Base-by-base conservation (phyloP, 768 basidiomycete species). In the Asterophora parasitica region DNA sequence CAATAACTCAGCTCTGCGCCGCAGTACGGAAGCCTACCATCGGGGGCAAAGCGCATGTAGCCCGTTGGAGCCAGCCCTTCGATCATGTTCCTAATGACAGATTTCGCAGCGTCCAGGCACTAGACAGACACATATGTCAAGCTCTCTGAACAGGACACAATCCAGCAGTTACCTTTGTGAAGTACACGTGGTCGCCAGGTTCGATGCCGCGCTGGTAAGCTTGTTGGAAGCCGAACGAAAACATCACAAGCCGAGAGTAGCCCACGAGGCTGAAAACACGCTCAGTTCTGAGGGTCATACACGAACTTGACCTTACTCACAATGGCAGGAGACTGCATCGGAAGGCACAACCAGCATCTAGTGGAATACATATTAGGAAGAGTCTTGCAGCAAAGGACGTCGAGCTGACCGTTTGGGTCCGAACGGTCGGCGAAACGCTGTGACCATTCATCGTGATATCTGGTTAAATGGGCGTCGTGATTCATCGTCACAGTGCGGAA, bases 141-240 rank as follows among this genome's bases (percentile, higher is more conserved):
- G 12, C 33, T 8, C 26, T 50, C 30, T 15, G 35, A 19, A 17
- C 12, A 19, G 4, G 1, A 44, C 46, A 15, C 9, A 32, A 30
- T 43, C 36, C 23, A 23, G 6, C 23, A 3, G 23, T 50, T 70
- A 83, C 88, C 73, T 81, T 84, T 46, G 71, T 76, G 52, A 89
- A 81, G 62, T 85, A 85, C 16, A 88, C 58, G 13, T 79, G 64
- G 61, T 88, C 85, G 1, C 74, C 75, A 1, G 72, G 64, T 51
- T 80, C 72, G 23, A 87, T 75, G 1, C 86, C 85, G 7, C 83
- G 77, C 54, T 83, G 78, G 63, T 79, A 88, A 1, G 87, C 87
- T 55, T 89, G 83, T 54, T 91, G 88, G 67, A 90, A 90, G 4
- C 85, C 88, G 56, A 91, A 90, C 0, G 88, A 90, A 58, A 79